phyloP scores from a whole-genome alignment of 2,329 filamentous ascomycete species.

The Berkeleyomyces basicola region DNA sequence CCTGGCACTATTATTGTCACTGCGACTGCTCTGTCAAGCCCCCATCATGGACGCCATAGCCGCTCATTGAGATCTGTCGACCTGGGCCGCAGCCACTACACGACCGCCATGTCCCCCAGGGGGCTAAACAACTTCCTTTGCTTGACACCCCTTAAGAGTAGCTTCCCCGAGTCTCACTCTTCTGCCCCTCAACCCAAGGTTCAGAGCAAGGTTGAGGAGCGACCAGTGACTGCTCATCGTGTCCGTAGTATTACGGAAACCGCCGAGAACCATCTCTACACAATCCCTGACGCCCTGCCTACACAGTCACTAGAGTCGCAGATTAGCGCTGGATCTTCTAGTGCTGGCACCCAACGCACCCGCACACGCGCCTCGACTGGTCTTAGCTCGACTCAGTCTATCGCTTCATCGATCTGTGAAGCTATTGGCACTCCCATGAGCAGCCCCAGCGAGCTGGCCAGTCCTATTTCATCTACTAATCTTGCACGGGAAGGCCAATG shows the following conservation, averaged over 20 bases:
- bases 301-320: constrained; percentile 6
- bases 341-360: not conserved
- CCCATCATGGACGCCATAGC: constrained; percentile 24
- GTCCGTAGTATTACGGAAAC: constrained; percentile 19
- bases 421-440: constrained; percentile 34
- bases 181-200: constrained; percentile 12
- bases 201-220: constrained; percentile 21
- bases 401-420: constrained; percentile 27
- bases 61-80: constrained; percentile 32
- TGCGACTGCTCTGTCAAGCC: constrained; percentile 10
- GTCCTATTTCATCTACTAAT: constrained; percentile 30
- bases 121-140: constrained; percentile 12
- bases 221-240: constrained; percentile 33
- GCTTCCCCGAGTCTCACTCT: constrained; percentile 22
- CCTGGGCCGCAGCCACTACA: constrained; percentile 18
- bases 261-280: not conserved
- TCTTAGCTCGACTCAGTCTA: constrained; percentile 33
- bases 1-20: not conserved
- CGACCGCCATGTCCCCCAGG: constrained; percentile 5
- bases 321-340: constrained; percentile 4
- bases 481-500: constrained; percentile 3
- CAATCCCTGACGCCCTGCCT: constrained; percentile 4
- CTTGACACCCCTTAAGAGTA: constrained; percentile 14
- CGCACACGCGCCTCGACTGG: constrained; percentile 9
- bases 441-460: constrained; percentile 36